A percentile compares a stretch with the other conserved stretches of the same genome.
Evolutionary conservation across 495 filamentous ascomycete genomes (phyloP).

Genomic region (Aspergillus indologenus): DNA sequence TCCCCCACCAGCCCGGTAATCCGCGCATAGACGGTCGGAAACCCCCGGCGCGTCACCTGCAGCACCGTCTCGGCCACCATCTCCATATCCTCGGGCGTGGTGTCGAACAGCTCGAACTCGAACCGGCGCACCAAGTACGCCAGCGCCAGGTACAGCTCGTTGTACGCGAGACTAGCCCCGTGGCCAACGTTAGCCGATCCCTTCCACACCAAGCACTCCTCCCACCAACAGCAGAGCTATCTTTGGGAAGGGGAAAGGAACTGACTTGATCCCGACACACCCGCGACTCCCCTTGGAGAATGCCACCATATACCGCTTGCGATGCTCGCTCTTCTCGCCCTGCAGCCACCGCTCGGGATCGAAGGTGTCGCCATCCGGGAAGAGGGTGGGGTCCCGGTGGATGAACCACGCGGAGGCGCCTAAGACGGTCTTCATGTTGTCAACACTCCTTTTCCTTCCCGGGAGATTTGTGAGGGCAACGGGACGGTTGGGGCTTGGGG

Average conservation of each 20-base stretch:
- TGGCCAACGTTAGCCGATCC: too few species aligned
- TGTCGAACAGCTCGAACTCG: constrained; percentile 30
- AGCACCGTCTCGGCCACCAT: background rate
- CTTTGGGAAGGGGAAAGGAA: background rate
- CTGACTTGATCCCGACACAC: constrained; percentile 31
- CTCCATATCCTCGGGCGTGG: constrained; percentile 21
- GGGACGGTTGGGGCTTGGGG: constrained; percentile 13
- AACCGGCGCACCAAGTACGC: constrained; percentile 30
- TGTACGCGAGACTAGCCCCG: constrained; percentile 22
- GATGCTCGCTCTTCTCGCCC: constrained; percentile 21
- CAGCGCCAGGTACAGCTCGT: constrained; percentile 30
- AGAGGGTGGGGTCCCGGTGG: constrained; percentile 45
- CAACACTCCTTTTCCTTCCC: too few species aligned
- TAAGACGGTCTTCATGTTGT: constrained; percentile 26
- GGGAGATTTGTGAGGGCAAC: background rate
- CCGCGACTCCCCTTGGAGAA: constrained; percentile 46
- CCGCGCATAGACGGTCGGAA: background rate
- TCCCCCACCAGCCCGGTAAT: too few species aligned
- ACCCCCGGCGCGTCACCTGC: background rate
- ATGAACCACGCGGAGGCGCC: constrained; percentile 46
- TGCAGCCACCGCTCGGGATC: constrained; percentile 50
- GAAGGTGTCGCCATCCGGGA: constrained; percentile 44
- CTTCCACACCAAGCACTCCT: too few species aligned
- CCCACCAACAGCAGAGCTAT: too few species aligned
- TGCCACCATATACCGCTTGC: constrained; percentile 35